Percentiles rank a stretch among this genome's conserved stretches.
Evolutionary conservation across 2,329 filamentous ascomycete genomes (phyloP).

Genomic region (Calonectria pteridis): DNA sequence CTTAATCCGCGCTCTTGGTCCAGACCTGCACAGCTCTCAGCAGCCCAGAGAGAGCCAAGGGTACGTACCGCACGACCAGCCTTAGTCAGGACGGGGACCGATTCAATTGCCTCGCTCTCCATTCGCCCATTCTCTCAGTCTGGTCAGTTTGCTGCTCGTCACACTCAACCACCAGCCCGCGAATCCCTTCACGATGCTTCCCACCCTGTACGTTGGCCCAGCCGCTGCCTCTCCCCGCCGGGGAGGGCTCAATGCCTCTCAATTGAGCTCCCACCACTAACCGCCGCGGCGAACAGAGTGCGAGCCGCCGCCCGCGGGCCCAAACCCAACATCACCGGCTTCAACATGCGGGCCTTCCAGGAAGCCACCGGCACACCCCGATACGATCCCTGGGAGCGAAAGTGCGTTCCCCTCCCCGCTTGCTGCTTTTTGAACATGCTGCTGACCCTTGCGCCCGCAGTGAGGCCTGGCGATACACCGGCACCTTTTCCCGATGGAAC

Average conservation of each 20-base stretch:
- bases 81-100: slow-evolving; percentile 34
- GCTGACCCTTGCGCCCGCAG: slow-evolving; percentile 60
- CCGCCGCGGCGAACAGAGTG: slow-evolving; percentile 47
- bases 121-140: slow-evolving; percentile 40
- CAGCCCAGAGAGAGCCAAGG: background rate
- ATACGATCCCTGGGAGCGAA: slow-evolving; percentile 76
- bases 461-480: slow-evolving; percentile 94
- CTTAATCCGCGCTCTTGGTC: slow-evolving; percentile 39
- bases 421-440: slow-evolving; percentile 23
- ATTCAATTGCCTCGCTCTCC: slow-evolving; percentile 48
- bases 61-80: slow-evolving; percentile 23
- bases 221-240: background rate
- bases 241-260: background rate
- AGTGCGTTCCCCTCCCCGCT: slow-evolving; percentile 58
- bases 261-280: slow-evolving; percentile 22
- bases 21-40: slow-evolving; percentile 24
- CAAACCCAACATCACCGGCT: slow-evolving; percentile 88
- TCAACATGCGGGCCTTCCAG: slow-evolving; percentile 86
- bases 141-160: slow-evolving; percentile 34
- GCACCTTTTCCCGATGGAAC: slow-evolving; percentile 88
- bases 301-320: slow-evolving; percentile 63
- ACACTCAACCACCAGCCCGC: slow-evolving; percentile 41
- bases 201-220: slow-evolving; percentile 51
- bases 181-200: slow-evolving; percentile 52
- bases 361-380: slow-evolving; percentile 73